A percentile compares a stretch with the other conserved stretches of the same genome.
Evolutionary conservation across 75 land plant genomes (phyloP).

Genomic region (Azolla pinnata): DNA sequence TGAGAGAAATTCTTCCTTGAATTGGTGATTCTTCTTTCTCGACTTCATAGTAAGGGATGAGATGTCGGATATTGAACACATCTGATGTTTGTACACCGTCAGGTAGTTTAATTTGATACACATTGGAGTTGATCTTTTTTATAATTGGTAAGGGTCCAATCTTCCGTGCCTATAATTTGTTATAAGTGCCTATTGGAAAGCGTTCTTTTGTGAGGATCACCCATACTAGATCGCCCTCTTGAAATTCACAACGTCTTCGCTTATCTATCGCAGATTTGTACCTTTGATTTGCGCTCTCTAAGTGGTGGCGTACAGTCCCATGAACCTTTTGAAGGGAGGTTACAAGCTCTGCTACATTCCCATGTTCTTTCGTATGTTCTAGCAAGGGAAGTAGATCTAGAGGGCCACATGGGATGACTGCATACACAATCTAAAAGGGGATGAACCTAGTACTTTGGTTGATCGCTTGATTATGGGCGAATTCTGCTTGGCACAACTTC

Average conservation of each 20-base stretch:
- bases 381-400: not conserved
- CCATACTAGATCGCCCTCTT: not conserved
- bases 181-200: not conserved
- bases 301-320: not conserved
- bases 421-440: slow-evolving; percentile 6
- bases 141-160: not conserved
- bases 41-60: too few relatives aligned
- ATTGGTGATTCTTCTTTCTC: too few relatives aligned
- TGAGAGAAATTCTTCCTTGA: too few relatives aligned
- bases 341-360: not conserved
- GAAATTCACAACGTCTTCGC: not conserved
- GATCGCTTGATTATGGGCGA: slow-evolving; percentile 6
- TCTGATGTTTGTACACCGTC: too few relatives aligned
- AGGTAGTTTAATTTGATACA: too few relatives aligned
- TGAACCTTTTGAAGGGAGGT: not conserved
- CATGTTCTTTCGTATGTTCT: not conserved
- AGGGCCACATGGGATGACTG: not conserved
- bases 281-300: not conserved
- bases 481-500: slow-evolving; percentile 4
- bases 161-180: not conserved
- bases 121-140: too few relatives aligned
- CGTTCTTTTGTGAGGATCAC: not conserved
- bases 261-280: too few relatives aligned
- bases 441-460: not conserved
- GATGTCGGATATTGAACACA: too few relatives aligned